These are phyloP conservation scores for Ogataea minuta DNA, from an alignment of 805 yeast genomes.

Conservation along the genomic window DNA sequence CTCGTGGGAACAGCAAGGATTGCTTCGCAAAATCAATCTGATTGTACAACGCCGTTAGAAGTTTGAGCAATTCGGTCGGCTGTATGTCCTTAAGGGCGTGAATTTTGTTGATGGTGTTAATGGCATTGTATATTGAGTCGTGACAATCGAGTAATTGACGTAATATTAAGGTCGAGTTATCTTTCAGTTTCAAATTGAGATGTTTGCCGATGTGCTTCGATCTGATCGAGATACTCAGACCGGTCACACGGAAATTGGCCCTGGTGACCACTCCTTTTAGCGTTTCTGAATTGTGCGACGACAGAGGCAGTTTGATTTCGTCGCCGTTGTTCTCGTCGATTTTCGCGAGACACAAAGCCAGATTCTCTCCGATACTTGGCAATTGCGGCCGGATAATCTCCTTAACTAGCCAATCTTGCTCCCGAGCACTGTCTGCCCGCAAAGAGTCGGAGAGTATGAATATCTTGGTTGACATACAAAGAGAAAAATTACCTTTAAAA, in stretches of 20 bases:
- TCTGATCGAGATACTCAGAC: slow-evolving; percentile 40
- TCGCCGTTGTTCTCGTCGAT: slow-evolving; percentile 37
- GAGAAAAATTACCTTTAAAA: background rate
- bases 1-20: slow-evolving; percentile 50
- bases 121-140: slow-evolving; percentile 41
- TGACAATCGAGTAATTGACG: slow-evolving; percentile 40
- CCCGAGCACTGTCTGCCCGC: slow-evolving; percentile 22
- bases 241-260: slow-evolving; percentile 50
- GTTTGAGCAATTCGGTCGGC: slow-evolving; percentile 22
- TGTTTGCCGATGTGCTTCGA: slow-evolving; percentile 38
- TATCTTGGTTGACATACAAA: slow-evolving; percentile 28
- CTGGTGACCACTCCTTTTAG: slow-evolving; percentile 62
- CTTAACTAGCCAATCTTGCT: slow-evolving; percentile 47
- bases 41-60: slow-evolving; percentile 28
- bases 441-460: slow-evolving; percentile 12
- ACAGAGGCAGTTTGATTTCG: slow-evolving; percentile 55
- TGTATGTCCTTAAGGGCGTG: slow-evolving; percentile 24
- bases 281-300: slow-evolving; percentile 51
- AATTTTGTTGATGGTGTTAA: slow-evolving; percentile 40
- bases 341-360: slow-evolving; percentile 39
- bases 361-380: slow-evolving; percentile 45
- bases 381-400: slow-evolving; percentile 47
- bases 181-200: slow-evolving; percentile 39
- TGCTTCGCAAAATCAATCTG: slow-evolving; percentile 36
- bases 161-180: slow-evolving; percentile 36